These are phyloP conservation scores for Termitomyces sp. DNA, from an alignment of 768 basidiomycete species.

Conservation along the genomic window DNA sequence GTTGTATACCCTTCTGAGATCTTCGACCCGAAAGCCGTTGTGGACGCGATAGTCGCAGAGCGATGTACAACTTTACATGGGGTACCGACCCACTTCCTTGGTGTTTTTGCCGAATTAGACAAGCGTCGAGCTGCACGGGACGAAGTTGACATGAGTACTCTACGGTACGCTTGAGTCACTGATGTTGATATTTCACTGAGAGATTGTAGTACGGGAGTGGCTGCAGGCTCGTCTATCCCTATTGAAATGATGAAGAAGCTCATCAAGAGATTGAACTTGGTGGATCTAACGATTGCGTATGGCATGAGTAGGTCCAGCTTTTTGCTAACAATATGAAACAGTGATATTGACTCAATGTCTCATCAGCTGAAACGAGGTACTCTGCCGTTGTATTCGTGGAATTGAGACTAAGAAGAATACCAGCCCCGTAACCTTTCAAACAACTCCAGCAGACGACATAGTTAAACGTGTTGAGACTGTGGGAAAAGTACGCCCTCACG, in stretches of 20 bases:
- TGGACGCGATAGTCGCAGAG: conserved; percentile 65
- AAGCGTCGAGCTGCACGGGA: conserved; percentile 41
- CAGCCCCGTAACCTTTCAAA: conserved; percentile 83
- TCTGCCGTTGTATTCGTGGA: neutral
- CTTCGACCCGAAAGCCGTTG: conserved; percentile 59
- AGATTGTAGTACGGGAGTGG: conserved; percentile 60
- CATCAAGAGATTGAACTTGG: conserved; percentile 60
- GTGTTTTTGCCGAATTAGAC: conserved; percentile 63
- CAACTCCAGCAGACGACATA: conserved; percentile 61
- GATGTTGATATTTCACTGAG: neutral
- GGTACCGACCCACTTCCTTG: conserved; percentile 82
- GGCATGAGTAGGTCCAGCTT: conserved; percentile 69
- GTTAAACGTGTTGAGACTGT: conserved; percentile 79
- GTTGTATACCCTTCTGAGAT: conserved; percentile 70
- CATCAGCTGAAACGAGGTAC: conserved; percentile 66
- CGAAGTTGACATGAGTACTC: conserved; percentile 36
- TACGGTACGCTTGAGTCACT: conserved; percentile 41
- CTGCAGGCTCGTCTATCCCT: conserved; percentile 74
- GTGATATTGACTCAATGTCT: neutral
- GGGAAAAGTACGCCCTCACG: conserved; percentile 70
- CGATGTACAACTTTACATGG: conserved; percentile 77
- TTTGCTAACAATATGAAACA: neutral
- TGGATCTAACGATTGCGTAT: conserved; percentile 71
- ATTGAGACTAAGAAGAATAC: neutral
- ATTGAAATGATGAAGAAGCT: conserved; percentile 75